Evolutionary conservation across 768 basidiomycete genomes (phyloP).

Genomic region (Lanmaoa pseudosensibilis): DNA sequence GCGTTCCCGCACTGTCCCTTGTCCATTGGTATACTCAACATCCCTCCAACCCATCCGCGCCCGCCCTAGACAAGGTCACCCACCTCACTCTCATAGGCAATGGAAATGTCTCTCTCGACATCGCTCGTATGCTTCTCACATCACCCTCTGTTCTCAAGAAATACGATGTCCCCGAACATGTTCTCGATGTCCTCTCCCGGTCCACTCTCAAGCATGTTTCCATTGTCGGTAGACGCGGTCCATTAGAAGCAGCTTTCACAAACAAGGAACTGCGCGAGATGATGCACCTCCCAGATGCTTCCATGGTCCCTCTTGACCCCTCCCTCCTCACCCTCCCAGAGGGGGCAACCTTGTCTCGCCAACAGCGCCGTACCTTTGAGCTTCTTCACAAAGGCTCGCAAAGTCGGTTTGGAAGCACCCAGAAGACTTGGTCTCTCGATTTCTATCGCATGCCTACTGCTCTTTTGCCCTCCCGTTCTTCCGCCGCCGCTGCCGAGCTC

Average conservation of each 20-base stretch:
- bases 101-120: constrained; percentile 92
- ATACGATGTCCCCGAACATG: constrained; percentile 78
- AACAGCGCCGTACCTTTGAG: constrained; percentile 65
- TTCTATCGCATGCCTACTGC: constrained; percentile 75
- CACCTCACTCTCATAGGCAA: constrained; percentile 89
- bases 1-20: constrained; percentile 73
- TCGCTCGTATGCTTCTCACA: constrained; percentile 87
- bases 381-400: constrained; percentile 67
- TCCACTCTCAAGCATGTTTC: constrained; percentile 74
- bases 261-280: constrained; percentile 93
- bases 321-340: constrained; percentile 41
- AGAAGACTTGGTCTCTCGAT: constrained; percentile 76
- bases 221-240: constrained; percentile 84
- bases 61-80: constrained; percentile 59
- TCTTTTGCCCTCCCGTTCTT: constrained; percentile 31
- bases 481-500: constrained; percentile 39
- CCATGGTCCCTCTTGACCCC: constrained; percentile 62
- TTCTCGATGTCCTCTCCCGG: constrained; percentile 62
- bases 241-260: constrained; percentile 86
- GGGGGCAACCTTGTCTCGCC: constrained; percentile 46
- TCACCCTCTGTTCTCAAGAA: constrained; percentile 55
- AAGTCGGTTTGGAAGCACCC: constrained; percentile 45
- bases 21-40: constrained; percentile 98
- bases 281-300: constrained; percentile 57
- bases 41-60: constrained; percentile 62